Evolutionary conservation across 2,329 filamentous ascomycete species (phyloP), one percentile per base, ranked within the genome.

Genomic region (Monosporascus sp.): DNA sequence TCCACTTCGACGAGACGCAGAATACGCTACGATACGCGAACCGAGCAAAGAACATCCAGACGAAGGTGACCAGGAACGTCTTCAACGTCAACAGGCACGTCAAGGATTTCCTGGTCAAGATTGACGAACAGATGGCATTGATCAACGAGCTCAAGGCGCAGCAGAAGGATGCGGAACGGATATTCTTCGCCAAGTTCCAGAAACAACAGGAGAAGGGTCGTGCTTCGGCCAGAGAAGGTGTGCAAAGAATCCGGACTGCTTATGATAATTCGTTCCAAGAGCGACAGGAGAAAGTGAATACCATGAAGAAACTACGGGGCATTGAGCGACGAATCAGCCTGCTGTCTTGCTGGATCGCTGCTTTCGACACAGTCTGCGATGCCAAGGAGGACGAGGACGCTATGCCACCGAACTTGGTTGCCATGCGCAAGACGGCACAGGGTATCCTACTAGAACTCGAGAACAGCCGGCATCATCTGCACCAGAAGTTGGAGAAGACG

Each of bases 21-120:
- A 99, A 99, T 70, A 99, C 94, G 0, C 79, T 99, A 18, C 89
- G 95, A 63, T 99, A 99, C 66, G 94, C 94, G 48, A 97, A 99
- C 71, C 83, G 94, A 61, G 94, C 94, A 54, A 99, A 99, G 82
- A 99, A 99, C 66, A 99, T 99, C 67, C 95, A 97, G 75, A 99
- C 94, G 54, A 99, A 99, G 79, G 91, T 97, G 53, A 97, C 94
- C n/a, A 86, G 92, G 65, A 99, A 99, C 67, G 92, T 97, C 24
- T 99, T 95, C 75, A 99, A 99, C 69, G 94, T 99, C 58, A 97
- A 99, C 70, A 88, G 94, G 56, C 94, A 99, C 72, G 94, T 99
- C 65, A 99, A 99, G 76, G 94, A 99, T 72, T 99, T 96, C 73
- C 74, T 99, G 68, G 94, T 97, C 76, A 97, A 97, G 80, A 99